These are phyloP conservation scores for Zymoseptoria crescenta DNA, from an alignment of 2,329 filamentous ascomycete species.

Conservation along the genomic window DNA sequence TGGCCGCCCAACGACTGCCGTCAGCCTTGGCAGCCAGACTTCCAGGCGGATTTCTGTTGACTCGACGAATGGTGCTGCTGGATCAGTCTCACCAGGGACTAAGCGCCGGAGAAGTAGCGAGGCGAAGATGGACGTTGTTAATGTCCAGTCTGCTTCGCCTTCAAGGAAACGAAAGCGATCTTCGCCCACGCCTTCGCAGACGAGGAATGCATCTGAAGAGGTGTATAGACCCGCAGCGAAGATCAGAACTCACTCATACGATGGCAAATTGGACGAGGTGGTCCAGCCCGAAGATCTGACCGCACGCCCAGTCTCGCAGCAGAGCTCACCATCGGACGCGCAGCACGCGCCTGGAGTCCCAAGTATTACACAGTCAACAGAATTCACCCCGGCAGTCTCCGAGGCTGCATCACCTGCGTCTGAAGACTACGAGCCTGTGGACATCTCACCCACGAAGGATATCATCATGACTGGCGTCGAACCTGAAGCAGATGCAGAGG, in stretches of 20 bases:
- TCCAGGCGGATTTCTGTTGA: constrained; percentile 16
- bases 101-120: constrained; percentile 1
- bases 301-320: constrained; percentile 10
- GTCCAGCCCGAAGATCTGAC: constrained; percentile 9
- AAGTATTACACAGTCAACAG: constrained; percentile 14
- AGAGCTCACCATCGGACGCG: constrained; percentile 18
- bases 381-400: constrained; percentile 17
- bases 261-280: constrained; percentile 2
- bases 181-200: constrained; percentile 12
- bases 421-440: constrained; percentile 12
- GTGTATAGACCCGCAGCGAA: neutral
- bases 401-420: constrained; percentile 17
- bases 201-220: neutral
- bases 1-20: constrained; percentile 16
- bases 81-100: constrained; percentile 1
- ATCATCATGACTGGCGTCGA: neutral
- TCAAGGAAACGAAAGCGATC: constrained; percentile 24
- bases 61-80: constrained; percentile 10
- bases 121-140: neutral
- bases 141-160: constrained; percentile 11
- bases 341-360: constrained; percentile 7
- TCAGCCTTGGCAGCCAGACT: constrained; percentile 19
- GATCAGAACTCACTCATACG: neutral
- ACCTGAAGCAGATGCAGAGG: constrained; percentile 4
- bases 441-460: constrained; percentile 8